phyloP scores from a whole-genome alignment of 768 basidiomycete genomes.

The Auriculariales sp. region DNA sequence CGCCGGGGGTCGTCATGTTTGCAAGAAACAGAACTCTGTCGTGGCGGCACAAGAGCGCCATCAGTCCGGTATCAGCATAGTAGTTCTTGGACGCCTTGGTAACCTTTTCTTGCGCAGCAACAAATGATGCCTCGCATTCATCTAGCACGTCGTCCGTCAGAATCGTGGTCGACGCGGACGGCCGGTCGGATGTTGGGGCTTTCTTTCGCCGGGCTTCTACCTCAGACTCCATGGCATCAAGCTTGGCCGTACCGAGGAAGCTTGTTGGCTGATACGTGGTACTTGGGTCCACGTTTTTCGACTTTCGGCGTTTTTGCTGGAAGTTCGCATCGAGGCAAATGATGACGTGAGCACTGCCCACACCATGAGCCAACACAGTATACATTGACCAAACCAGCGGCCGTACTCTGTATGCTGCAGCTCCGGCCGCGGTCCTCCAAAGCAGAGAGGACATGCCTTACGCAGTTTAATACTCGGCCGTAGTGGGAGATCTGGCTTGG shows the following conservation, averaged over 20 bases:
- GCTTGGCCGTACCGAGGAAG: background rate
- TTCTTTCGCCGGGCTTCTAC: background rate
- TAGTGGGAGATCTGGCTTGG: background rate
- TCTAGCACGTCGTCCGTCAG: slow-evolving; percentile 3
- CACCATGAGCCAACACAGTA: background rate
- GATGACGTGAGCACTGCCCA: slow-evolving; percentile 2
- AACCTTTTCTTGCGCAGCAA: slow-evolving; percentile 2
- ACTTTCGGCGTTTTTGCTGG: background rate
- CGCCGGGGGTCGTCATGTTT: slow-evolving; percentile 3
- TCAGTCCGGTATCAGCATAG: slow-evolving; percentile 3
- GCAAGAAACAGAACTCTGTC: background rate
- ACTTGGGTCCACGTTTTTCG: background rate
- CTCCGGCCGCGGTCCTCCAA: background rate
- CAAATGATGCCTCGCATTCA: slow-evolving; percentile 2
- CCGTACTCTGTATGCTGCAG: background rate
- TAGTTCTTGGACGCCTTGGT: slow-evolving; percentile 1
- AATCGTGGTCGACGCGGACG: background rate
- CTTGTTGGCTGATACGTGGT: background rate
- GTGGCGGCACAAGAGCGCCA: slow-evolving; percentile 2
- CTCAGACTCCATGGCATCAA: background rate
- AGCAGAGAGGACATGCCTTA: slow-evolving; percentile 1
- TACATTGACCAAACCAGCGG: background rate
- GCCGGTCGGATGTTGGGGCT: background rate
- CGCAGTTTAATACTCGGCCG: background rate
- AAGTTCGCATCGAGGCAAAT: slow-evolving; percentile 4